A percentile compares a stretch with the other conserved stretches of the same genome.
Conservation (phyloP, 805 yeast species). For the Teunomyces lycoperdinae region DNA sequence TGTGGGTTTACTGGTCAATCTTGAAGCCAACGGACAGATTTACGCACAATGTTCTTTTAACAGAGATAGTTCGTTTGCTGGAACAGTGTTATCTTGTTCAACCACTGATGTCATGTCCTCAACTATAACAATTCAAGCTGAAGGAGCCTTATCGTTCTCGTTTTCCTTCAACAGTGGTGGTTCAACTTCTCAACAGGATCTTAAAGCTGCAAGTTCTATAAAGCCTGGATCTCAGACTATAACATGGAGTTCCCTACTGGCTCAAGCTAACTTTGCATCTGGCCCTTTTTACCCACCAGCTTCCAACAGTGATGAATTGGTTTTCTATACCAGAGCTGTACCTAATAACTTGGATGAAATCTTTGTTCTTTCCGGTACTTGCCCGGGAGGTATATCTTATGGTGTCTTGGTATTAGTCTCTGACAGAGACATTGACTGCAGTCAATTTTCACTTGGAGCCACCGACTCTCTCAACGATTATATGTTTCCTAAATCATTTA, state of each 20-base stretch:
- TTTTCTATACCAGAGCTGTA: conserved; percentile 14
- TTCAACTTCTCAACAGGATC: conserved; percentile 11
- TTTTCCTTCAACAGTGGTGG: conserved; percentile 19
- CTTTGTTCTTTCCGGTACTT: conserved; percentile 12
- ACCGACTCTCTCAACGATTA: conserved; percentile 14
- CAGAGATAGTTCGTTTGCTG: conserved; percentile 10
- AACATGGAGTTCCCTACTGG: conserved; percentile 11
- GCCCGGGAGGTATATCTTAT: conserved; percentile 11
- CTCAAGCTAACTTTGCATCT: conserved; percentile 8
- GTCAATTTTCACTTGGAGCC: conserved; percentile 7
- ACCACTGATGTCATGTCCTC: conserved; percentile 5
- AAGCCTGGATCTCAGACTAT: conserved; percentile 6
- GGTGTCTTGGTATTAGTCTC: conserved; percentile 13
- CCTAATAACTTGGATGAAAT: conserved; percentile 14
- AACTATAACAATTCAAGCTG: neutral
- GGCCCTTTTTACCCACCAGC: conserved; percentile 13
- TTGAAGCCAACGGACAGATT: conserved; percentile 9
- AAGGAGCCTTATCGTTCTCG: conserved; percentile 13
- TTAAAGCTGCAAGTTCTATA: conserved; percentile 9
- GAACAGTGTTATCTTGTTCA: conserved; percentile 10
- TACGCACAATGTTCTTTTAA: conserved; percentile 11
- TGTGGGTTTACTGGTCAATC: conserved; percentile 4
- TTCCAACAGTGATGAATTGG: conserved; percentile 6
- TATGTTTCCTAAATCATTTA: conserved; percentile 11
- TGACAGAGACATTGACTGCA: conserved; percentile 11